Percentiles rank a stretch among this genome's conserved stretches.
Conservation (phyloP, 352 stramenopile species). For the Globisporangium carolinianum region DNA sequence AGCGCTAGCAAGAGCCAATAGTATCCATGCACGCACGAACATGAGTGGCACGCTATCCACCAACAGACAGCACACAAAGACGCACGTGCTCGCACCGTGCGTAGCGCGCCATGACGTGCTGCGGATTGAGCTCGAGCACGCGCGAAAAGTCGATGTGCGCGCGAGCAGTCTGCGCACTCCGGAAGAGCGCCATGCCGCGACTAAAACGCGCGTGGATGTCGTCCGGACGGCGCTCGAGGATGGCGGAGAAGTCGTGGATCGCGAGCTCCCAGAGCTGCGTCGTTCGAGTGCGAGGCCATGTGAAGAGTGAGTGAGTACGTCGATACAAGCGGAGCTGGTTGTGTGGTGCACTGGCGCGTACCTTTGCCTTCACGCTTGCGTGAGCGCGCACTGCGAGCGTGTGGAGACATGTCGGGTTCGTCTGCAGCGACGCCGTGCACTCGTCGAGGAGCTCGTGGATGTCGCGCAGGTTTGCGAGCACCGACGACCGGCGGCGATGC, state of each 20-base stretch:
- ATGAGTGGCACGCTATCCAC: too few species aligned
- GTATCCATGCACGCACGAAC: too few species aligned
- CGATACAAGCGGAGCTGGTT: neutral
- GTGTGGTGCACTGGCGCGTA: neutral
- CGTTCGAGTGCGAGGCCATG: neutral
- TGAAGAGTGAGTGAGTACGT: neutral
- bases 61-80: too few species aligned
- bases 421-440: slow-evolving; percentile 34
- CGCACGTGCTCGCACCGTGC: slow-evolving; percentile 19
- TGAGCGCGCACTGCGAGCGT: slow-evolving; percentile 55
- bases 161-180: slow-evolving; percentile 34
- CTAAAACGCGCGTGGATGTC: slow-evolving; percentile 65
- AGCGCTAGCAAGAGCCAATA: slow-evolving; percentile 18
- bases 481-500: slow-evolving; percentile 13
- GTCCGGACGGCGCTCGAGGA: slow-evolving; percentile 37
- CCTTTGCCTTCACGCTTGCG: slow-evolving; percentile 64
- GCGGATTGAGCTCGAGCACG: slow-evolving; percentile 58
- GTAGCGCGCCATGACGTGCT: slow-evolving; percentile 77
- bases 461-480: slow-evolving; percentile 25
- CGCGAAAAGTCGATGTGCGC: slow-evolving; percentile 58
- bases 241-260: slow-evolving; percentile 44
- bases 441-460: slow-evolving; percentile 51
- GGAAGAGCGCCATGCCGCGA: slow-evolving; percentile 68
- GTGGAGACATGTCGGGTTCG: slow-evolving; percentile 45
- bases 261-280: slow-evolving; percentile 38